phyloP scores from a whole-genome alignment of 371 early-diverging fungal genomes.

The Cokeromyces recurvatus region DNA sequence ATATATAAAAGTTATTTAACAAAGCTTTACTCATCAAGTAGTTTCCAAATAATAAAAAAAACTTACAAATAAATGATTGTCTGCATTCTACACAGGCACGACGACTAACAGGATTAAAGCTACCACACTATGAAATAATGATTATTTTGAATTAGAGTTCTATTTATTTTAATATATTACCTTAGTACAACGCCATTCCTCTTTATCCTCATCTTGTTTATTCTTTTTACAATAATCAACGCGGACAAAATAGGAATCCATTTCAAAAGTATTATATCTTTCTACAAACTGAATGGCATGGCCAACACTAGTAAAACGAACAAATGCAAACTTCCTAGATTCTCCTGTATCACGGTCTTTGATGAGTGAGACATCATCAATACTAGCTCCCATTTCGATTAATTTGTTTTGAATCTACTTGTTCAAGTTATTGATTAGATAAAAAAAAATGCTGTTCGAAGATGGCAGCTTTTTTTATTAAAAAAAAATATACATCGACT shows the following conservation, averaged over 20 bases:
- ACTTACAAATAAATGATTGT: slow-evolving; percentile 25
- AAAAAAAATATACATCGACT: slow-evolving; percentile 33
- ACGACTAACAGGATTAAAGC: slow-evolving; percentile 32
- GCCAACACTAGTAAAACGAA: slow-evolving; percentile 58
- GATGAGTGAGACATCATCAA: slow-evolving; percentile 36
- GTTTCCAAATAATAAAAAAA: not conserved
- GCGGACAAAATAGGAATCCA: slow-evolving; percentile 44
- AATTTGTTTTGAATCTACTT: slow-evolving; percentile 24
- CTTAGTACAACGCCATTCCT: slow-evolving; percentile 52
- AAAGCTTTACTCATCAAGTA: too few species aligned
- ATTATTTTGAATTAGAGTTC: too few species aligned
- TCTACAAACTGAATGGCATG: slow-evolving; percentile 64
- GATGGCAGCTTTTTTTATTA: slow-evolving; percentile 29
- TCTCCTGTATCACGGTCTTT: slow-evolving; percentile 52
- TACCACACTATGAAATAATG: slow-evolving; percentile 23
- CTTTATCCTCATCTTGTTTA: slow-evolving; percentile 28
- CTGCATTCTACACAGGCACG: slow-evolving; percentile 37
- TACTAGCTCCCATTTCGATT: slow-evolving; percentile 18
- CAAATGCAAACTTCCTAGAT: slow-evolving; percentile 62
- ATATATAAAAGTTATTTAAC: too few species aligned
- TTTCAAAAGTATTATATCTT: slow-evolving; percentile 35
- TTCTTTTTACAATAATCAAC: slow-evolving; percentile 53
- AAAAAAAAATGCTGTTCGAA: not conserved
- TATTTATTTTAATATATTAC: slow-evolving; percentile 18
- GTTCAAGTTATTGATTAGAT: slow-evolving; percentile 1